These are phyloP conservation scores for Lentinula guzmanii DNA, from an alignment of 768 basidiomycete genomes.

Conservation along the genomic window DNA sequence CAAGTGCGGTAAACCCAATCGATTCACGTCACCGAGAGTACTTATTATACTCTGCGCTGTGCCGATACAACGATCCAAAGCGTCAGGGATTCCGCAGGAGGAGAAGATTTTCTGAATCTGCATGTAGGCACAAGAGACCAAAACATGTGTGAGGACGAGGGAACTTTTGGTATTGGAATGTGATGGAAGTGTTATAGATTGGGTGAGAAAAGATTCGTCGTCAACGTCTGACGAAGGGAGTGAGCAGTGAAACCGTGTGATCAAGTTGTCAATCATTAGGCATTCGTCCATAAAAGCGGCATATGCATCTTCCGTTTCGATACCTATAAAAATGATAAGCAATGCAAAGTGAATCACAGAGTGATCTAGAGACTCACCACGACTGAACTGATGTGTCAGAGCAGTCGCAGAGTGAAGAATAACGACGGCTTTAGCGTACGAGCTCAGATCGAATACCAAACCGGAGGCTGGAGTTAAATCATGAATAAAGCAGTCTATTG, in stretches of 20 bases:
- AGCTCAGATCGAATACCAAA: conserved; percentile 3
- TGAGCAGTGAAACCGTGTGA: conserved; percentile 10
- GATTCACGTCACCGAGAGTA: conserved; percentile 10
- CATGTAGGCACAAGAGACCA: conserved; percentile 12
- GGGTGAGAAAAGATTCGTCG: conserved; percentile 4
- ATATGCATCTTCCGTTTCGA: conserved; percentile 8
- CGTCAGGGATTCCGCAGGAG: conserved; percentile 3
- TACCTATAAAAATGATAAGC: not conserved
- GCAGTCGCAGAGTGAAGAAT: conserved; percentile 12
- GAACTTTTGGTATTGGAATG: conserved; percentile 8
- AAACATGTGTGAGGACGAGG: conserved; percentile 10
- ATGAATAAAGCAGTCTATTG: conserved; percentile 5
- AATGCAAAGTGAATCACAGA: not conserved
- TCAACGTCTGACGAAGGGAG: conserved; percentile 7
- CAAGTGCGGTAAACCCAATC: conserved; percentile 6
- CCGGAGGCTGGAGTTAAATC: not conserved
- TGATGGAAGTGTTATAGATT: not conserved
- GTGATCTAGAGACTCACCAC: conserved; percentile 3
- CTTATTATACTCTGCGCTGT: conserved; percentile 12
- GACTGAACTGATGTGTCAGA: conserved; percentile 10
- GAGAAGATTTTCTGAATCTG: conserved; percentile 13
- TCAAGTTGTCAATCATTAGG: conserved; percentile 7
- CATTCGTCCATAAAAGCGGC: conserved; percentile 9
- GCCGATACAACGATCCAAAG: conserved; percentile 2
- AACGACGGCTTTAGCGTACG: conserved; percentile 12